phyloP scores from a whole-genome alignment of 2,329 filamentous ascomycete genomes.

The Alternaria sp. region DNA sequence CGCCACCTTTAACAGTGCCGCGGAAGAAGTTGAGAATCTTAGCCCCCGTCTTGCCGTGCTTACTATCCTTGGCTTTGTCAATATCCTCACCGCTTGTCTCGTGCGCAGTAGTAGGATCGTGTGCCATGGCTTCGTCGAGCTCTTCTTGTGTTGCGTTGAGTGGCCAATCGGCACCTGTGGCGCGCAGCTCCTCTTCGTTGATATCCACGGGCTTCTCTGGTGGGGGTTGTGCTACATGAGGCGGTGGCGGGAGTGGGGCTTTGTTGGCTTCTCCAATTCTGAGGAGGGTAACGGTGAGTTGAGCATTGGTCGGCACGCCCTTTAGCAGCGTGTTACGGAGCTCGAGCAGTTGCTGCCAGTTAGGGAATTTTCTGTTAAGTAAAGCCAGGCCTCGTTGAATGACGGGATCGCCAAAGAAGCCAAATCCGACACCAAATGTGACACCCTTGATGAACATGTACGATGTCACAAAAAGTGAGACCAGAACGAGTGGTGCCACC shows the following conservation, averaged over 20 bases:
- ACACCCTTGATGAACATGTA: constrained; percentile 68
- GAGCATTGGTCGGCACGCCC: constrained; percentile 85
- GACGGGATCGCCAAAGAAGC: constrained; percentile 81
- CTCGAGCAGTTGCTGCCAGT: constrained; percentile 79
- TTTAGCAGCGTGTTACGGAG: constrained; percentile 78
- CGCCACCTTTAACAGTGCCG: constrained; percentile 71
- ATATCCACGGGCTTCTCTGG: constrained; percentile 62
- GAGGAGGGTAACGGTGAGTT: constrained; percentile 80
- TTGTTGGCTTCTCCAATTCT: constrained; percentile 84
- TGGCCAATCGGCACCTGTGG: constrained; percentile 62
- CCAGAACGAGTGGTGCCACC: constrained; percentile 55
- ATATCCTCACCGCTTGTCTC: constrained; percentile 63
- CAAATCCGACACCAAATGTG: constrained; percentile 74
- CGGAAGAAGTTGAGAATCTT: constrained; percentile 73
- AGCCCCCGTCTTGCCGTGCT: constrained; percentile 59
- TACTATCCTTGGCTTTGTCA: constrained; percentile 57
- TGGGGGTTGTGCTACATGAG: constrained; percentile 55
- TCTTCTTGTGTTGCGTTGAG: constrained; percentile 71
- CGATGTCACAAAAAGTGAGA: constrained; percentile 57
- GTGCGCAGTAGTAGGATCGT: constrained; percentile 57
- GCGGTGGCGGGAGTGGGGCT: constrained; percentile 73
- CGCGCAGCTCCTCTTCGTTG: constrained; percentile 60
- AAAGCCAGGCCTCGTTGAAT: constrained; percentile 67
- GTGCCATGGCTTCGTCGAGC: constrained; percentile 66
- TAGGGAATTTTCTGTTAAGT: constrained; percentile 69